Percentiles rank a stretch among this genome's conserved stretches.
These are phyloP conservation scores for Somion occarium DNA, from an alignment of 1,284 basidiomycete genomes.

Conservation along the genomic window DNA sequence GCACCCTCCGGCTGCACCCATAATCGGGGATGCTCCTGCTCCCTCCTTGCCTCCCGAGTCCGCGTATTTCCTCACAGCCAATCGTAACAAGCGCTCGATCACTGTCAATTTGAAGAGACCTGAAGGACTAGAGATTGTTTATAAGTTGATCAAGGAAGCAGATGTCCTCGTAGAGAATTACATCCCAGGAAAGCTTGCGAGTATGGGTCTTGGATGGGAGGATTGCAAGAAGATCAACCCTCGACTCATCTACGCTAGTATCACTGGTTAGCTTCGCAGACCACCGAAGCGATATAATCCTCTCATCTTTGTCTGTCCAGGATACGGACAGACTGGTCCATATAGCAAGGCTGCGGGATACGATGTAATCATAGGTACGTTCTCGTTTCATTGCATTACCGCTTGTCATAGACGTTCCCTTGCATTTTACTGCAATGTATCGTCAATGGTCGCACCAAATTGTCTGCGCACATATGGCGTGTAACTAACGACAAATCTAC, in stretches of 20 bases:
- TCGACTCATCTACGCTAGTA: slow-evolving; percentile 82
- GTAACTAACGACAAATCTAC: too few relatives aligned
- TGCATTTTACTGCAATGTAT: too few relatives aligned
- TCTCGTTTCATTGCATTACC: neutral
- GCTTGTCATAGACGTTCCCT: neutral
- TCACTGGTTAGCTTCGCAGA: slow-evolving; percentile 86
- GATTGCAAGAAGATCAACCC: slow-evolving; percentile 80
- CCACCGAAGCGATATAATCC: too few relatives aligned
- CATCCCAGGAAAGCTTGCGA: slow-evolving; percentile 77
- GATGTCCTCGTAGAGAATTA: slow-evolving; percentile 93
- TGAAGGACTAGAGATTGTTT: slow-evolving; percentile 76
- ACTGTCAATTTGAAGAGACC: slow-evolving; percentile 84
- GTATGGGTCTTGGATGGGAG: slow-evolving; percentile 85
- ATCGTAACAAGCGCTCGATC: slow-evolving; percentile 87
- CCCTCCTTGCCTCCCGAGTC: slow-evolving; percentile 83
- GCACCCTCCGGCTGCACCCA: slow-evolving; percentile 56
- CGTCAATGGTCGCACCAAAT: too few relatives aligned
- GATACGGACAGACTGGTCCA: slow-evolving; percentile 93
- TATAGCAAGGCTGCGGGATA: slow-evolving; percentile 83
- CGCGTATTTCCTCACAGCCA: slow-evolving; percentile 88
- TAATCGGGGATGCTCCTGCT: slow-evolving; percentile 31
- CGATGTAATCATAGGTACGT: slow-evolving; percentile 70
- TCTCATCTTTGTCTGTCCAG: too few relatives aligned
- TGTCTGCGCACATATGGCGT: too few relatives aligned
- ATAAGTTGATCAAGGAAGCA: slow-evolving; percentile 67